Percentiles rank a stretch among this genome's conserved stretches.
Conservation (phyloP, 345 rosid species). For the Eucalyptus sp. region DNA sequence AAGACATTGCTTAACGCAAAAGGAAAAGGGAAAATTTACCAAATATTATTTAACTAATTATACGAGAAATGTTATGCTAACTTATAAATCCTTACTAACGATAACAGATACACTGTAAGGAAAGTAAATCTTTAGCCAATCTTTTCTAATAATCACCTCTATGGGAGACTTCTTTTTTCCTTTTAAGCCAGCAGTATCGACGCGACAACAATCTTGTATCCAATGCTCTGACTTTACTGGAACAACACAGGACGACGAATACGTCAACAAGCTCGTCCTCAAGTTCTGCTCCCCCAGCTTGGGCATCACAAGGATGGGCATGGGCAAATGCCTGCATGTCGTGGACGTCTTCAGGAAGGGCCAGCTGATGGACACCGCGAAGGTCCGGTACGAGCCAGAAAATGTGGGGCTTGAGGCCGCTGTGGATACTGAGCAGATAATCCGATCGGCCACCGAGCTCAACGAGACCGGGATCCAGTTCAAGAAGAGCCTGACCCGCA, state of each 20-base stretch:
- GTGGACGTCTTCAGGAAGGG: neutral
- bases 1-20: neutral
- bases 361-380: slow-evolving; percentile 1
- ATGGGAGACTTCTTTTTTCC: neutral
- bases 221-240: neutral
- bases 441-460: neutral
- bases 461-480: neutral
- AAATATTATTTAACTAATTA: too few relatives aligned
- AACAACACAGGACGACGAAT: neutral
- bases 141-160: neutral
- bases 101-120: neutral
- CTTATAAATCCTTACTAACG: neutral
- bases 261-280: neutral
- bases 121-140: neutral
- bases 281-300: neutral
- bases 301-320: neutral
- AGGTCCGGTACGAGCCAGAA: neutral
- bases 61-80: neutral
- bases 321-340: neutral
- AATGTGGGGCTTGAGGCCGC: neutral
- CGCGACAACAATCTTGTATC: neutral
- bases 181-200: neutral
- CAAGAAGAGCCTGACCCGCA: neutral
- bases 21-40: neutral
- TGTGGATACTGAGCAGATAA: neutral